phyloP scores from a whole-genome alignment of 345 rosid genomes.

The Hevea brasiliensis region DNA sequence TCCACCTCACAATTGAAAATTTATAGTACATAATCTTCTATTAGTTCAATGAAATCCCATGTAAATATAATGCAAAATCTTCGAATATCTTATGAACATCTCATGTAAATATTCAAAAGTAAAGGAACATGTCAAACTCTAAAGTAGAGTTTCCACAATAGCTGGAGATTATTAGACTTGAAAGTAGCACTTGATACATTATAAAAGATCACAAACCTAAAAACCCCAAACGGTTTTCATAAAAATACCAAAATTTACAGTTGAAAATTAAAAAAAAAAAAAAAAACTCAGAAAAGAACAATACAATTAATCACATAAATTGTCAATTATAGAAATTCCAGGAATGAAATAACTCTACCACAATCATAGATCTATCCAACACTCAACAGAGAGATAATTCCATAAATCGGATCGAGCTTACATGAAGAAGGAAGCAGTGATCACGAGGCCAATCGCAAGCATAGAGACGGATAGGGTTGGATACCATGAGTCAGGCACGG shows the following conservation, averaged over 20 bases:
- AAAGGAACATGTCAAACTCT: neutral
- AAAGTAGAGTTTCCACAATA: neutral
- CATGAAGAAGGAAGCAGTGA: conserved; percentile 88
- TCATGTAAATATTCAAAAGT: neutral
- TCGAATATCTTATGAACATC: neutral
- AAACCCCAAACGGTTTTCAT: neutral
- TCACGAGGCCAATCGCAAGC: conserved; percentile 66
- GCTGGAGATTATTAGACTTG: neutral
- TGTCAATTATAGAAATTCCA: neutral
- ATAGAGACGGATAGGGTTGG: conserved; percentile 60
- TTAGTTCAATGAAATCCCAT: too few relatives aligned
- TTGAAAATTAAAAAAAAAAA: too few relatives aligned
- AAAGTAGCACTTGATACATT: neutral
- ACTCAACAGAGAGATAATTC: neutral
- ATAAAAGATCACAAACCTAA: neutral
- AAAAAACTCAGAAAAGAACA: too few relatives aligned
- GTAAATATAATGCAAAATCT: too few relatives aligned
- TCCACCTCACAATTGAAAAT: neutral
- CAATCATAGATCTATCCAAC: neutral
- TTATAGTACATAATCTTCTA: neutral
- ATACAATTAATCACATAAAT: neutral
- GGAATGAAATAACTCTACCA: neutral
- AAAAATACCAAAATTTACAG: neutral
- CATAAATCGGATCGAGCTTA: conserved; percentile 30
- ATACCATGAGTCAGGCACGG: conserved; percentile 69